phyloP scores from a whole-genome alignment of 805 yeast species.

The Ogataea henricii region DNA sequence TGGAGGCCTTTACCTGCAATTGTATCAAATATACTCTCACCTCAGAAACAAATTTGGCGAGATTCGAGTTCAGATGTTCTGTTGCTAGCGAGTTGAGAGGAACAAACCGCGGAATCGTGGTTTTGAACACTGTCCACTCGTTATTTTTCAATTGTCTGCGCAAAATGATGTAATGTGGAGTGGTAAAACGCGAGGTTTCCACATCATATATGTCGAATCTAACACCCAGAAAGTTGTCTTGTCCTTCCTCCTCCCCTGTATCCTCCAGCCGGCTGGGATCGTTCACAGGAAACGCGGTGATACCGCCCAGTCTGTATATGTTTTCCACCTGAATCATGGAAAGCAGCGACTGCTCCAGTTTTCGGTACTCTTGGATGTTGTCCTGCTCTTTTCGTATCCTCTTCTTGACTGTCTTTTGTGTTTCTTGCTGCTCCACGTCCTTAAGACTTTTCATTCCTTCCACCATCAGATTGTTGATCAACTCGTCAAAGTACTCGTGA shows the following conservation, averaged over 20 bases:
- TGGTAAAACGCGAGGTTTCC: conserved; percentile 32
- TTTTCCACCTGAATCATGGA: conserved; percentile 47
- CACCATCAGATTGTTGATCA: conserved; percentile 27
- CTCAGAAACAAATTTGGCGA: conserved; percentile 28
- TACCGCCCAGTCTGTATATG: conserved; percentile 48
- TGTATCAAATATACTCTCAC: conserved; percentile 29
- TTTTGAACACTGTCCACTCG: conserved; percentile 36
- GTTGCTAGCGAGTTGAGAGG: conserved; percentile 28
- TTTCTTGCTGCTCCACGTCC: conserved; percentile 11
- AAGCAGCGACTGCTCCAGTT: conserved; percentile 21
- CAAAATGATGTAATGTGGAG: conserved; percentile 53
- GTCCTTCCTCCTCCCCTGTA: conserved; percentile 8
- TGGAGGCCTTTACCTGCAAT: conserved; percentile 24
- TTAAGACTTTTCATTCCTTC: conserved; percentile 23
- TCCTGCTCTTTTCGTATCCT: conserved; percentile 6
- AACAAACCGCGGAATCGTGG: conserved; percentile 37
- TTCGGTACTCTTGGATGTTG: conserved; percentile 9
- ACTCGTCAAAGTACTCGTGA: conserved; percentile 34
- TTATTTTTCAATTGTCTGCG: conserved; percentile 27
- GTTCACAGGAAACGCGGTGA: conserved; percentile 54
- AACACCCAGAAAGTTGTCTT: conserved; percentile 44
- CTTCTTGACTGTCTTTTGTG: conserved; percentile 6
- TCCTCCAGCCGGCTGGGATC: conserved; percentile 24
- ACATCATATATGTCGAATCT: conserved; percentile 48
- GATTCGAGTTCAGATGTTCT: conserved; percentile 28